Base-by-base conservation (phyloP, 441 rosid species). In the Kokia cookei region DNA sequence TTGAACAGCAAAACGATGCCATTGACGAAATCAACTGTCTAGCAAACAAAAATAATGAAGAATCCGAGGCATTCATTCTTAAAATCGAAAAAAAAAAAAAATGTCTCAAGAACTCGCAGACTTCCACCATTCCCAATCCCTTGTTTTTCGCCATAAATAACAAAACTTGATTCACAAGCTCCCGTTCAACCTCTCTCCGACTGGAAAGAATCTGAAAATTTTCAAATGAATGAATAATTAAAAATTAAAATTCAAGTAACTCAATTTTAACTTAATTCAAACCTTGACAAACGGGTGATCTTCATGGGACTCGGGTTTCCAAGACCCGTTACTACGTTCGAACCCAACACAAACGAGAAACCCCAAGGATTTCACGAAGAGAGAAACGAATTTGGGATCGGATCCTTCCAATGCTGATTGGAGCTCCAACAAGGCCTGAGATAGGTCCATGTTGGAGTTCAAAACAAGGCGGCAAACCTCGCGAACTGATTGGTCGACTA, bases 401-500 rank as follows among this genome's bases (percentile, higher is more conserved):
- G 92, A 82, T 26, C 87, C 97, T 83, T 93, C 96, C 71, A 93
- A 90, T 13, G 98, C 86, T 13, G 97, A 90, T 75, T 88, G 99
- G 63, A 93, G 93, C 84, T 91, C 97, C 76, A 89, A 27, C 74
- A 93, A 77, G 1, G 88, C 91, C 63, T 81, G 82, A 53, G 93
- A 77, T 66, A 86, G 70, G 66, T 90, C 87, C 65, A 88, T 50
- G 64, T 69, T 82, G 53, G 91, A 84, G 80, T 89, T 93, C 26
- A 80, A 79, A 61, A 93, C 90, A 63, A 93, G 86, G 62, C 91
- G 89, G 82, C 96, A 90, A 50, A 93, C 83, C 85, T 95, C 98
- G 66, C 92, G 92, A 76, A 90, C 94, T 11, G 97, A 77, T 73
- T 93, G 98, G 79, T 95, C 94, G 73, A 87, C 91, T 48, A 93